A percentile compares a stretch with the other conserved stretches of the same genome.
Conservation (phyloP, 495 filamentous ascomycete genomes). For the Neurospora sp. region DNA sequence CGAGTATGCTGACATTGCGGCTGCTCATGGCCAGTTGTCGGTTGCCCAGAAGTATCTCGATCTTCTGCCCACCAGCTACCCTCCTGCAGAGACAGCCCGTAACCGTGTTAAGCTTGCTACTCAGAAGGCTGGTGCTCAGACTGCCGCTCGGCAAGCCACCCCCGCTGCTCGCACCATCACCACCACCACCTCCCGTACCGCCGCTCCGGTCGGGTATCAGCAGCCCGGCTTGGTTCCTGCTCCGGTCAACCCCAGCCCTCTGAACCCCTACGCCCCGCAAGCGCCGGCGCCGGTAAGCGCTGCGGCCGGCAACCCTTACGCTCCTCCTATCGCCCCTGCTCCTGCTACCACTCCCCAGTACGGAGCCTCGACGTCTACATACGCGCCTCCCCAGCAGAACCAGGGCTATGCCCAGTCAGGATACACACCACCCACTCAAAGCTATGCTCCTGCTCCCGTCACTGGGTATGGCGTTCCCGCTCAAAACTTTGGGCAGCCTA, state of each 20-base stretch:
- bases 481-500: slow-evolving; percentile 9
- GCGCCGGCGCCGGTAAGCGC: slow-evolving; percentile 24
- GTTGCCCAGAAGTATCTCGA: slow-evolving; percentile 86
- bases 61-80: slow-evolving; percentile 75
- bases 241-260: slow-evolving; percentile 19
- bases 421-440: neutral
- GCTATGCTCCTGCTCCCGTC: slow-evolving; percentile 18
- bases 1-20: slow-evolving; percentile 93
- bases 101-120: slow-evolving; percentile 81
- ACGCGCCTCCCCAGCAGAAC: slow-evolving; percentile 16
- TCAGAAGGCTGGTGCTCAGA: slow-evolving; percentile 45
- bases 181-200: slow-evolving; percentile 19
- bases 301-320: slow-evolving; percentile 51
- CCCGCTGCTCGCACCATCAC: slow-evolving; percentile 6
- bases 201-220: slow-evolving; percentile 29
- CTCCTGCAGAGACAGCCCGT: slow-evolving; percentile 78
- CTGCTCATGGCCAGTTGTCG: slow-evolving; percentile 76
- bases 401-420: neutral
- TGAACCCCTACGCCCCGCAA: slow-evolving; percentile 27
- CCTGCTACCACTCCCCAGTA: slow-evolving; percentile 31
- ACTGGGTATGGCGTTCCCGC: slow-evolving; percentile 26
- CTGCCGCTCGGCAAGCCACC: slow-evolving; percentile 19
- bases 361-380: slow-evolving; percentile 24
- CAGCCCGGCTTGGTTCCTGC: slow-evolving; percentile 21
- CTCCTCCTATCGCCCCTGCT: slow-evolving; percentile 32